Evolutionary conservation across 2,329 filamentous ascomycete genomes (phyloP).

Genomic region (Fusarium piperis): DNA sequence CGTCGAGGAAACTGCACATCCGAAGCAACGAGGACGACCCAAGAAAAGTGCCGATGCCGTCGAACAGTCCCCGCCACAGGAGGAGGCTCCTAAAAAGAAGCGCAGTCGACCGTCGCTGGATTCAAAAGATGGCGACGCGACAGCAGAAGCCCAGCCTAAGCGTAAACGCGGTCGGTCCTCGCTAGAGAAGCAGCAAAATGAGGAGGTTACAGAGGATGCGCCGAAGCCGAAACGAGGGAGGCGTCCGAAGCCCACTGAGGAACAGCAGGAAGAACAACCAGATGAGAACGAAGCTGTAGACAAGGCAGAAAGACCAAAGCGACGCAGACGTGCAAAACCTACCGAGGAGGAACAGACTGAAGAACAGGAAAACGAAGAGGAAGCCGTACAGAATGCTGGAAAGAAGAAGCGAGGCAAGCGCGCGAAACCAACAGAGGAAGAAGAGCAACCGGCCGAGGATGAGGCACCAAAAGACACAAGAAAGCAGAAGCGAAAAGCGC

Average conservation of each 20-base stretch:
- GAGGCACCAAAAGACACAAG: neutral
- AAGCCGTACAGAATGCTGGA: neutral
- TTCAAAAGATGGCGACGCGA: constrained; percentile 13
- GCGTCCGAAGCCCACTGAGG: constrained; percentile 15
- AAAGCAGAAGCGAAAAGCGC: neutral
- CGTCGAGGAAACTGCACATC: constrained; percentile 38
- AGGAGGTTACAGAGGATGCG: constrained; percentile 18
- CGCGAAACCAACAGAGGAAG: neutral
- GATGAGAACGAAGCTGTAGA: neutral
- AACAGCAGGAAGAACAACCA: neutral
- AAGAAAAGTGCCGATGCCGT: constrained; percentile 16
- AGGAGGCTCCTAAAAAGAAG: constrained; percentile 33
- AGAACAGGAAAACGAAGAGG: constrained; percentile 1
- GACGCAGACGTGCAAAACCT: neutral
- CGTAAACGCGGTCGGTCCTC: constrained; percentile 50
- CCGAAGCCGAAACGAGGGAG: constrained; percentile 30
- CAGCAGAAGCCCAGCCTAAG: constrained; percentile 42
- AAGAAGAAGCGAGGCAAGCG: neutral
- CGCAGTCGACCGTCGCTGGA: constrained; percentile 43
- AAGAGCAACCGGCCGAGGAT: neutral
- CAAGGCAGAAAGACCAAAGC: neutral
- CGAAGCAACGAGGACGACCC: constrained; percentile 33
- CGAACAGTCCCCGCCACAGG: constrained; percentile 9
- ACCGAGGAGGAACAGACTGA: constrained; percentile 8
- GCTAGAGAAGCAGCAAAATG: constrained; percentile 23